Conservation (phyloP, 257 asterid species). For the Solanum dulcamara region DNA sequence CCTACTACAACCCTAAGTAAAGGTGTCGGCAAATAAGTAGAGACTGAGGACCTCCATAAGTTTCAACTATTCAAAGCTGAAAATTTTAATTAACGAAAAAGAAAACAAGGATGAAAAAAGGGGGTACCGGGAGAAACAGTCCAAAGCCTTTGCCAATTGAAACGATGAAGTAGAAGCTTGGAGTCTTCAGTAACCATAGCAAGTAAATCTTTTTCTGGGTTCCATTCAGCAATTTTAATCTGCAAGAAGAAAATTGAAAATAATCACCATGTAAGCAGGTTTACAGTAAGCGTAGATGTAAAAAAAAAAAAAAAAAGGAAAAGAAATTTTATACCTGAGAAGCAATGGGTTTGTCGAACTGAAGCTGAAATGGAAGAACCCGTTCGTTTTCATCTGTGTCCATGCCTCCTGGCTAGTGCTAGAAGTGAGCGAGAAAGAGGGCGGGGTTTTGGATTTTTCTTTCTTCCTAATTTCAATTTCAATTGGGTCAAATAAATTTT, state of each 20-base stretch:
- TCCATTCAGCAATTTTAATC: constrained; percentile 95
- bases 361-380: constrained; percentile 76
- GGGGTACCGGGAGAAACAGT: constrained; percentile 63
- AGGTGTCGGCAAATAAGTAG: not conserved
- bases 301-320: no score
- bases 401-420: constrained; percentile 28
- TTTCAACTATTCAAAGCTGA: no score
- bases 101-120: not conserved
- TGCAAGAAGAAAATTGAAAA: constrained; percentile 14
- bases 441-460: not conserved
- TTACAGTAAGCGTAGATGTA: no score
- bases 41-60: no score
- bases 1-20: not conserved
- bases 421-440: not conserved
- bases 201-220: constrained; percentile 88
- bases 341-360: constrained; percentile 83
- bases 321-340: no score
- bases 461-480: not conserved
- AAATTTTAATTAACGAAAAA: no score
- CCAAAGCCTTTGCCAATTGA: constrained; percentile 99
- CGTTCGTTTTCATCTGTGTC: constrained; percentile 43
- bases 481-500: not conserved
- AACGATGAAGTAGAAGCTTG: constrained; percentile 88
- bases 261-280: not conserved
- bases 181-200: constrained; percentile 93